A percentile compares a stretch with the other conserved stretches of the same genome.
phyloP scores from a whole-genome alignment of 768 basidiomycete species.

The Pholiota conissans region DNA sequence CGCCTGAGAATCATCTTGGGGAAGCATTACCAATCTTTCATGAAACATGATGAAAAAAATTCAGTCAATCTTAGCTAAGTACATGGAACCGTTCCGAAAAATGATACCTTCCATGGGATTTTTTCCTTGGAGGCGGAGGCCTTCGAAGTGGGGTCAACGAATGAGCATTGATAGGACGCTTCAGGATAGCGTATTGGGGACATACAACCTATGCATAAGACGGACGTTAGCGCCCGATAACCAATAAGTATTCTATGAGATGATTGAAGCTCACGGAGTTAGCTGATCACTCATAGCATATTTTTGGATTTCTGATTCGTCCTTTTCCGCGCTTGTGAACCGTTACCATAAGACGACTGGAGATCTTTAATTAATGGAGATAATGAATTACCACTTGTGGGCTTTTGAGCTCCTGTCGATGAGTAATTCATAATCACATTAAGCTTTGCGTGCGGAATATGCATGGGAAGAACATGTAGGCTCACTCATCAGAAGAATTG shows the following conservation, averaged over 20 bases:
- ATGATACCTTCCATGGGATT: background rate
- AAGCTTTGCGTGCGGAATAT: background rate
- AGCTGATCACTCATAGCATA: background rate
- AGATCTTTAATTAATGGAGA: background rate
- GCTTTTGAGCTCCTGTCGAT: background rate
- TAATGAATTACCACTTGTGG: background rate
- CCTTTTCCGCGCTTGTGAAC: background rate
- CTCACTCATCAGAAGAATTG: constrained; percentile 11
- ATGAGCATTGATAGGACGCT: background rate
- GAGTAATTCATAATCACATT: background rate
- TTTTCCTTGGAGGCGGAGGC: constrained; percentile 1
- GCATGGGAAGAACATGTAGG: background rate
- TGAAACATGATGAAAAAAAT: background rate
- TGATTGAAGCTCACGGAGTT: background rate
- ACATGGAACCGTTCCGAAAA: background rate
- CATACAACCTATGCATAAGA: background rate
- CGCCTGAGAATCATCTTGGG: background rate
- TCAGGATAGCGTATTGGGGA: background rate
- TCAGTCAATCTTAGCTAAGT: background rate
- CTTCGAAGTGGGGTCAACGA: background rate
- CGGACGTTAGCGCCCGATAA: no score
- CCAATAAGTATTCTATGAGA: no score
- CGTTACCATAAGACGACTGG: background rate
- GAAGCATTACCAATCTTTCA: constrained; percentile 1
- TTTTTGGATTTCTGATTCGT: background rate